Evolutionary conservation across 331 rosid genomes (phyloP).

Genomic region (Acacia pycnantha): DNA sequence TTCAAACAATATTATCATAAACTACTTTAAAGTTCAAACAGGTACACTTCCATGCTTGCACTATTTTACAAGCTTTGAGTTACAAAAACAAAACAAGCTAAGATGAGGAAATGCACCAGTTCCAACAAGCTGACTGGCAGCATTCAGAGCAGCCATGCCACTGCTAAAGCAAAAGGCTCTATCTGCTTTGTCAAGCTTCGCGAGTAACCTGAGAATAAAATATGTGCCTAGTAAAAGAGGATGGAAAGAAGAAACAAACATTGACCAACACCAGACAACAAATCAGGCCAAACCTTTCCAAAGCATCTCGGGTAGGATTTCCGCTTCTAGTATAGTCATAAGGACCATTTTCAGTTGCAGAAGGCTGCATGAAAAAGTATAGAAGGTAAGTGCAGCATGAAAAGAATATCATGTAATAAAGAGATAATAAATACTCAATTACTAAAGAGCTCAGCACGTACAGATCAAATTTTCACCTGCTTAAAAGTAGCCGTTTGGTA

Average conservation of each 20-base stretch:
- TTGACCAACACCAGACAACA: constrained; percentile 7
- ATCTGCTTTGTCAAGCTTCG: constrained; percentile 92
- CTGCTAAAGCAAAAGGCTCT: constrained; percentile 63
- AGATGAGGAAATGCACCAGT: constrained; percentile 53
- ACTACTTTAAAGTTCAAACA: background rate
- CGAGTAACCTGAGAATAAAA: constrained; percentile 62
- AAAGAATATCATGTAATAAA: constrained; percentile 10
- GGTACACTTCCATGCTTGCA: background rate
- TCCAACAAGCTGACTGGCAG: constrained; percentile 79
- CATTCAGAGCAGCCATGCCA: constrained; percentile 50
- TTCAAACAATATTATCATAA: background rate
- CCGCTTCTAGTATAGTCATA: constrained; percentile 96
- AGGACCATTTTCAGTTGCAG: constrained; percentile 81
- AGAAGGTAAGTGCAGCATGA: constrained; percentile 2
- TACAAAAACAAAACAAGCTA: constrained; percentile 1
- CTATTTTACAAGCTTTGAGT: background rate
- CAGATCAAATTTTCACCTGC: constrained; percentile 57
- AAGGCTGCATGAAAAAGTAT: constrained; percentile 61
- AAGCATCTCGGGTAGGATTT: constrained; percentile 86
- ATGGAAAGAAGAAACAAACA: constrained; percentile 19
- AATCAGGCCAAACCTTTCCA: constrained; percentile 61
- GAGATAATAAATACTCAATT: background rate
- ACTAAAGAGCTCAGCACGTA: background rate
- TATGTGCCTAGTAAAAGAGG: constrained; percentile 22
- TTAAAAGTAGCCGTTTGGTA: constrained; percentile 95